Conservation (phyloP, 2,329 filamentous ascomycete genomes). For the Lachnellula subtilissima region DNA sequence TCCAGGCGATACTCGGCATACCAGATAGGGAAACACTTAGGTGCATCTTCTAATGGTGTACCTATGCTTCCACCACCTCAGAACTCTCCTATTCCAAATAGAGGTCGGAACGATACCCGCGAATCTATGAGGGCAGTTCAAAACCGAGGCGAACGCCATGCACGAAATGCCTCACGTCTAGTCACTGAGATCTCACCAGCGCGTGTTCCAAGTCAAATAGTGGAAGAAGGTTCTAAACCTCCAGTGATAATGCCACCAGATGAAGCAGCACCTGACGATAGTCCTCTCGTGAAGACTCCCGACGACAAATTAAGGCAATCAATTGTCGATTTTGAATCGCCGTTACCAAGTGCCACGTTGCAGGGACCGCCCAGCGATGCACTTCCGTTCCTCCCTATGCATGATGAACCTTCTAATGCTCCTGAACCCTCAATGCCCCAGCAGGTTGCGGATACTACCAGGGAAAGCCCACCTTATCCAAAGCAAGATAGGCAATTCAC, state of each 20-base stretch:
- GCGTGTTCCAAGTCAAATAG: constrained; percentile 54
- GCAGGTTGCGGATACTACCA: constrained; percentile 1
- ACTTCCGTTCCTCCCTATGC: constrained; percentile 33
- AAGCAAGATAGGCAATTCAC: constrained; percentile 48
- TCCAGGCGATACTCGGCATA: constrained; percentile 94
- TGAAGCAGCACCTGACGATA: constrained; percentile 32
- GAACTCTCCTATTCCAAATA: constrained; percentile 77
- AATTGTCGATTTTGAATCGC: constrained; percentile 18
- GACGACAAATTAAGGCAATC: constrained; percentile 51
- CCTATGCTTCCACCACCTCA: constrained; percentile 82
- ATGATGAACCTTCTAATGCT: constrained; percentile 7
- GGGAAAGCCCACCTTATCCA: constrained; percentile 37
- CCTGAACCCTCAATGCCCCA: constrained; percentile 18
- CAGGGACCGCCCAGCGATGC: constrained; percentile 52
- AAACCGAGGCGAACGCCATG: constrained; percentile 52
- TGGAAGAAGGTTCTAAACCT: constrained; percentile 43
- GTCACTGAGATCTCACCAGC: constrained; percentile 57
- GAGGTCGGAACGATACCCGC: constrained; percentile 69
- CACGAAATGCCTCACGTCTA: constrained; percentile 39
- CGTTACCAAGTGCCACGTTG: constrained; percentile 50
- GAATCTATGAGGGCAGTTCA: constrained; percentile 77
- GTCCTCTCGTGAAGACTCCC: constrained; percentile 45
- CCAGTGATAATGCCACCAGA: constrained; percentile 33
- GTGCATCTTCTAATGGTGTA: constrained; percentile 73
- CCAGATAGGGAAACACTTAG: constrained; percentile 91